These are phyloP conservation scores for Globisporangium mamillatum DNA, from an alignment of 352 stramenopile species.

Conservation along the genomic window DNA sequence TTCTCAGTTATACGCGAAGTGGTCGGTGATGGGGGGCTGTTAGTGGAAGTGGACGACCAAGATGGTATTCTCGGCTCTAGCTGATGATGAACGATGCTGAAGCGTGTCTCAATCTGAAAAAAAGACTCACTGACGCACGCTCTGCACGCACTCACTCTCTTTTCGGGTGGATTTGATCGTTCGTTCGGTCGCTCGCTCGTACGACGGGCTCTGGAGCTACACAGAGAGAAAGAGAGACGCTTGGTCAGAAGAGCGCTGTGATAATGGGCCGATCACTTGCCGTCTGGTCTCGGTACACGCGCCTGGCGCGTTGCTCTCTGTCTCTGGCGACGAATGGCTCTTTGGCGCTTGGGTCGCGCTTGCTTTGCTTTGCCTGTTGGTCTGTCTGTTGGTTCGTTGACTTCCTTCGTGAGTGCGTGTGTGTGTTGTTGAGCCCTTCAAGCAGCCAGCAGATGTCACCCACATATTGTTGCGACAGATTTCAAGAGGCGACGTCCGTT, in stretches of 20 bases:
- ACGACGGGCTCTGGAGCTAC: not conserved
- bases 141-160: not conserved
- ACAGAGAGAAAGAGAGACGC: not conserved
- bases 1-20: not conserved
- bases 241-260: not conserved
- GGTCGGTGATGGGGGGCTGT: not conserved
- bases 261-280: not conserved
- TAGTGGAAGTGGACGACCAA: not conserved
- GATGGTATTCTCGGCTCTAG: not conserved
- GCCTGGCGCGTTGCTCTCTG: not conserved
- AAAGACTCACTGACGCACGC: conserved; percentile 3
- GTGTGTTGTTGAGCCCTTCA: not conserved
- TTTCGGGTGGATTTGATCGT: conserved; percentile 1
- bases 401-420: not conserved
- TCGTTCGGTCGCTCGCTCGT: not conserved
- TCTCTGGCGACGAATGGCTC: conserved; percentile 5
- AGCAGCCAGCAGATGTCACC: not conserved
- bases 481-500: not conserved
- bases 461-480: not conserved
- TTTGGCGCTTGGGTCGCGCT: not conserved
- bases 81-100: not conserved
- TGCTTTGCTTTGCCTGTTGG: not conserved
- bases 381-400: not conserved
- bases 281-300: not conserved
- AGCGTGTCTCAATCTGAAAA: conserved; percentile 7